Evolutionary conservation across 495 filamentous ascomycete genomes (phyloP), one percentile per base, ranked within the genome.

Genomic region (Aspergillus bridgeri): DNA sequence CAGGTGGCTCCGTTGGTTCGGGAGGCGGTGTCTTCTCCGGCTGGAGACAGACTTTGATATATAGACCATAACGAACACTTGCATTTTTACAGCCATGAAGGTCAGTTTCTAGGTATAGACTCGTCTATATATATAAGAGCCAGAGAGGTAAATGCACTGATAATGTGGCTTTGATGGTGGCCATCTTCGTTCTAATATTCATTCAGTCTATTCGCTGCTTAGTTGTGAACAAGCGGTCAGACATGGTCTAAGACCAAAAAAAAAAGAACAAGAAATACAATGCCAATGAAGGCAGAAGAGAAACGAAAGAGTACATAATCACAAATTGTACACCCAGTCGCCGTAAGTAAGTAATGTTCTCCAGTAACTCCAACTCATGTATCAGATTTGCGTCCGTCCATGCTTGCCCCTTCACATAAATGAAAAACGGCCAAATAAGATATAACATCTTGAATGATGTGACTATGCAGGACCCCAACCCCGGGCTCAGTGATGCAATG

Each of bases 1-100:
- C 87, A 91, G 77, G 90, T 98, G 44, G 92, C 87, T 29, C 93
- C 93, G 27, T 73, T 96, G 71, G 59, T 98, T 62, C 82, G 91
- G 65, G 81, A 81, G 60, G 84, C 79, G 20, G 80, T 91, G 66
- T 73, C 74, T 52, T 71, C 72, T 48, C 54, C 70, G 33, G 33
- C 9, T 15, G 33, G 33, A 58, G 20, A 58, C 18, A 49, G 56
- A 21, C 15, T 47, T 48, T 33, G 22, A 33, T 56, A 53, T 42
- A 11, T 27, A 24, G 2, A 21, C 33, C 5, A 38, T 15, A 38
- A n/a, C 13, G 13, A 38, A 38, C 13, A 15, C 5, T 38, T n/a
- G n/a, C n/a, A n/a, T n/a, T n/a, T n/a, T n/a, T n/a, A n/a, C n/a
- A n/a, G n/a, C n/a, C n/a, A n/a, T n/a, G n/a, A n/a, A n/a, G n/a